Evolutionary conservation across 192 early-diverging fungal genomes (phyloP).

Genomic region (Backusella macrospora): DNA sequence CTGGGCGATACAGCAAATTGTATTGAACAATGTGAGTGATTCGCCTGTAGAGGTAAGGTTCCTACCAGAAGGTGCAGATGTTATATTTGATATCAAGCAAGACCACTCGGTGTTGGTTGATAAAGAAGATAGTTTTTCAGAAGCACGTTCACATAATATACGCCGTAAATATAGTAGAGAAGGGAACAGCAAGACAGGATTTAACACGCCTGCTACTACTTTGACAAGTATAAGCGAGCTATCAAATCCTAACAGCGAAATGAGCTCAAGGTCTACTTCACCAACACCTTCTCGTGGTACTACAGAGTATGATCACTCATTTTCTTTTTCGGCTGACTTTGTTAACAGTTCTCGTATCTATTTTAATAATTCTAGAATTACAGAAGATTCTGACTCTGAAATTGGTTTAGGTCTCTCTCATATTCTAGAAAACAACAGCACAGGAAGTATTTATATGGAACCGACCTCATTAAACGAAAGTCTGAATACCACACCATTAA

Average conservation of each 20-base stretch:
- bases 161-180: conserved; percentile 17
- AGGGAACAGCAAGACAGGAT: not conserved
- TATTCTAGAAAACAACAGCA: not conserved
- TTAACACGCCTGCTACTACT: conserved; percentile 37
- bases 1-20: conserved; percentile 80
- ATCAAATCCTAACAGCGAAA: conserved; percentile 48
- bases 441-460: conserved; percentile 24
- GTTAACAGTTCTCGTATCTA: not conserved
- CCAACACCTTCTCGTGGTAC: conserved; percentile 33
- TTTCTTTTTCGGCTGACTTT: not conserved
- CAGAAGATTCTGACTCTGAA: conserved; percentile 16
- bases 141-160: conserved; percentile 5
- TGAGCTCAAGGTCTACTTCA: conserved; percentile 53
- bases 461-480: not conserved
- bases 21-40: conserved; percentile 82
- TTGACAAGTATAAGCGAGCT: conserved; percentile 51
- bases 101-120: conserved; percentile 18
- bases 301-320: conserved; percentile 24
- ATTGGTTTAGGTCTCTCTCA: conserved; percentile 1
- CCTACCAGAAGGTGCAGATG: conserved; percentile 58
- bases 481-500: not conserved
- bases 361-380: not conserved
- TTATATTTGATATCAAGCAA: conserved; percentile 57
- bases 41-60: conserved; percentile 77
- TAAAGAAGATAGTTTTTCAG: conserved; percentile 2